phyloP scores from a whole-genome alignment of 805 yeast genomes.

The Metschnikowia picachoensis region DNA sequence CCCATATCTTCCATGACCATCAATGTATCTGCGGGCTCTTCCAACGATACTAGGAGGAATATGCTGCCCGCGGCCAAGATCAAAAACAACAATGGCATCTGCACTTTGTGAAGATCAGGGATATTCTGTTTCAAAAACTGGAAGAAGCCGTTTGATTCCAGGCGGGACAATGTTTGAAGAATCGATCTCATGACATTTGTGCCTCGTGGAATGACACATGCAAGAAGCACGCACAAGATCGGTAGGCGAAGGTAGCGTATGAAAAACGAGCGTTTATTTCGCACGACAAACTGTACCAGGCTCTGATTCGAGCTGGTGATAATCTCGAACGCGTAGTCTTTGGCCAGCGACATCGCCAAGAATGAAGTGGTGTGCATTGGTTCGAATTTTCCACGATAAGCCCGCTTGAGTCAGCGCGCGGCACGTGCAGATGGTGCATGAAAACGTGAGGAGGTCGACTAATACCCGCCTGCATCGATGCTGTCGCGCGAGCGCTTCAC shows the following conservation, averaged over 20 bases:
- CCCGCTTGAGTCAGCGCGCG: not conserved
- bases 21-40: slow-evolving; percentile 40
- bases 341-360: slow-evolving; percentile 27
- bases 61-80: slow-evolving; percentile 1
- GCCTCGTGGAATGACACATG: not conserved
- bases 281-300: slow-evolving; percentile 17
- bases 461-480: slow-evolving; percentile 6
- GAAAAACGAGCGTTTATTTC: slow-evolving; percentile 13
- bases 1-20: slow-evolving; percentile 45
- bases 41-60: slow-evolving; percentile 22
- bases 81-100: not conserved
- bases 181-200: not conserved
- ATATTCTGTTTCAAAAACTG: no score
- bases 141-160: not conserved
- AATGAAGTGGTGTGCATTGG: not conserved
- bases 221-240: slow-evolving; percentile 12
- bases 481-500: slow-evolving; percentile 23
- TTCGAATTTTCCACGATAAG: slow-evolving; percentile 5
- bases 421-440: slow-evolving; percentile 1
- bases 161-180: not conserved
- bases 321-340: slow-evolving; percentile 28
- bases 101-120: not conserved
- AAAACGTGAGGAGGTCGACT: slow-evolving; percentile 2
- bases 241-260: slow-evolving; percentile 16
- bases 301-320: slow-evolving; percentile 15